phyloP scores from a whole-genome alignment of 2,329 filamentous ascomycete species.

The Daldinia eschscholtzii region DNA sequence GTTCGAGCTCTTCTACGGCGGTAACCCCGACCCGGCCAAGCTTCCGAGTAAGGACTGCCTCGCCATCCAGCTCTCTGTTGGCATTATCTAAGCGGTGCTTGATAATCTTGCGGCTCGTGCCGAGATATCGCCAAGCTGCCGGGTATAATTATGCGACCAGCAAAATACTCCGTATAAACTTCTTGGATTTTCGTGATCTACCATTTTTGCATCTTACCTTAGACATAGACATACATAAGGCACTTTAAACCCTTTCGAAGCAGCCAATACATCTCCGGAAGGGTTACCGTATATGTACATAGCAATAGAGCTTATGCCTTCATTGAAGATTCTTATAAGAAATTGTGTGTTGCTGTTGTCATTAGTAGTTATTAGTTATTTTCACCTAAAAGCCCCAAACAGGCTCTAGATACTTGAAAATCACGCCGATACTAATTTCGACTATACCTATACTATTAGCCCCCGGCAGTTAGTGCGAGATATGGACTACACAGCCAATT shows the following conservation, averaged over 20 bases:
- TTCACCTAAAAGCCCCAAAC: not conserved
- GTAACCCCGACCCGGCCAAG: constrained; percentile 26
- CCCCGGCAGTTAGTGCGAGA: not conserved
- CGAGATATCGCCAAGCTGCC: not conserved
- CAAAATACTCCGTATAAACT: not conserved
- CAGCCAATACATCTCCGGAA: not conserved
- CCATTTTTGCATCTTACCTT: not conserved
- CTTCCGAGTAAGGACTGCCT: constrained; percentile 29
- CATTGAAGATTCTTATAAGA: too few relatives aligned
- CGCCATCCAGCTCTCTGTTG: constrained; percentile 14
- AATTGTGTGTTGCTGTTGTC: not conserved
- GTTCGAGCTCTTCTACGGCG: constrained; percentile 44
- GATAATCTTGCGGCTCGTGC: not conserved
- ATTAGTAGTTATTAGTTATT: not conserved
- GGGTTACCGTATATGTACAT: not conserved
- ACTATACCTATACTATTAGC: not conserved
- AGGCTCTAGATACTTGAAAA: not conserved
- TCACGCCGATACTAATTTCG: not conserved
- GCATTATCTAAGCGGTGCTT: not conserved
- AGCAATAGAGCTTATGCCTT: not conserved
- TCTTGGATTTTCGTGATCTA: not conserved
- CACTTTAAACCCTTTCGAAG: not conserved
- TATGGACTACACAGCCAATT: not conserved
- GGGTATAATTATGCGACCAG: not conserved
- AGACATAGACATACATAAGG: not conserved